Conservation (phyloP, 225 moss, liverwort and hornwort species). For the Pseudisothecium myosuroides region DNA sequence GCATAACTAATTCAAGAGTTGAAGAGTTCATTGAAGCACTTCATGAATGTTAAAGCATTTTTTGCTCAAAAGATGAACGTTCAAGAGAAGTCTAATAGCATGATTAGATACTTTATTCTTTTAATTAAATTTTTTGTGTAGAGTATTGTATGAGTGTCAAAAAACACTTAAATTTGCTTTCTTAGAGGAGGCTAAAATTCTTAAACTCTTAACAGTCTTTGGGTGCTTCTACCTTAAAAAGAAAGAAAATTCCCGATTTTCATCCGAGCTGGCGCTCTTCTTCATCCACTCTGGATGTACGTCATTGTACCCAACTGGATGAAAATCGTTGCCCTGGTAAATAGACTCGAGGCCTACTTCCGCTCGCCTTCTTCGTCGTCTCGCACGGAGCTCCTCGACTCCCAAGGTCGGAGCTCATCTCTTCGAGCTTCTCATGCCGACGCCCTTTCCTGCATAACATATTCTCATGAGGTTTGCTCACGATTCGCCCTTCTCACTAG, state of each 20-base stretch:
- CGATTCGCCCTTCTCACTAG: neutral
- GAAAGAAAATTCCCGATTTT: neutral
- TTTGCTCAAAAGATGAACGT: neutral
- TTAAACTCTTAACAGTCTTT: neutral
- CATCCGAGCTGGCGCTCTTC: neutral
- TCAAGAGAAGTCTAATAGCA: neutral
- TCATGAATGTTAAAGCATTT: neutral
- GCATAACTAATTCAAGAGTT: accelerated
- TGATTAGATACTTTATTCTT: accelerated
- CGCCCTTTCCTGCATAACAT: neutral
- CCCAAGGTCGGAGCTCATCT: neutral
- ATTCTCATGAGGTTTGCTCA: neutral
- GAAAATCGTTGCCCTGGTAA: neutral
- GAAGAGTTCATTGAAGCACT: neutral
- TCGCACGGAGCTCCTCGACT: neutral
- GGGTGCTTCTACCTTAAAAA: neutral
- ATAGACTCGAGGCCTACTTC: neutral
- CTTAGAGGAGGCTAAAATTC: neutral
- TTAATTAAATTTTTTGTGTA: neutral
- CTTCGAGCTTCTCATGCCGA: neutral
- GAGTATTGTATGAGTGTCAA: neutral
- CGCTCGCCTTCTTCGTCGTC: neutral
- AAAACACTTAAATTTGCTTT: neutral
- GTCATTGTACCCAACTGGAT: neutral
- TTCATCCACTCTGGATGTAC: neutral